Percentiles rank a stretch among this genome's conserved stretches.
phyloP scores from a whole-genome alignment of 306 rosid species.

The Rosa lucieae region DNA sequence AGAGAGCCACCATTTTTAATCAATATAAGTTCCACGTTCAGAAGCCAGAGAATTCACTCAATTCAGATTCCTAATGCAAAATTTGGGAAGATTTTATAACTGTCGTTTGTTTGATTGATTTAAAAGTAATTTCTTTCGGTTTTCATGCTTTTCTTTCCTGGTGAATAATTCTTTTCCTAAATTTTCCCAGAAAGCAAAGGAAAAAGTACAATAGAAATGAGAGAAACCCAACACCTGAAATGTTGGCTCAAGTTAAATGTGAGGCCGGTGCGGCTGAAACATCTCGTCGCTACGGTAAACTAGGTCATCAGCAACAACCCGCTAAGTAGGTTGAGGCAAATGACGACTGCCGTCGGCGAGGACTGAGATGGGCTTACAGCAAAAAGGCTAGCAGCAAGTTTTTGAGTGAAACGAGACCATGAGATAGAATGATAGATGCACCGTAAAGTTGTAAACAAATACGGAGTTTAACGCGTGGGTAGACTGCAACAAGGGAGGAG shows the following conservation, averaged over 20 bases:
- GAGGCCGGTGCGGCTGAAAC: constrained; percentile 42
- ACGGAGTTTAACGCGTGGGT: too few species aligned
- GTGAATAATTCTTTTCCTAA: neutral
- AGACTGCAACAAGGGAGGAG: too few species aligned
- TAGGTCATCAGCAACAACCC: constrained; percentile 47
- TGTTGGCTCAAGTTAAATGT: constrained; percentile 42
- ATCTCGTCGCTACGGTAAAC: constrained; percentile 18
- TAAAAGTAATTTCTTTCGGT: neutral
- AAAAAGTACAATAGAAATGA: neutral
- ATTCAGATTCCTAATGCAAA: neutral
- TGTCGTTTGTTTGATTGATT: neutral
- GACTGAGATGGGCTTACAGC: neutral
- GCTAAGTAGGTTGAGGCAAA: constrained; percentile 51
- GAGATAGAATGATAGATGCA: too few species aligned
- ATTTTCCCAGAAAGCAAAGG: constrained; percentile 8
- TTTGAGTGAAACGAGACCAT: too few species aligned
- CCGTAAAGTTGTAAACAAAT: too few species aligned
- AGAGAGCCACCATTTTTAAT: neutral
- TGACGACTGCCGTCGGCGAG: constrained; percentile 35
- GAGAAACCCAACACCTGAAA: constrained; percentile 48
- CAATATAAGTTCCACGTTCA: neutral
- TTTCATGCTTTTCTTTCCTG: neutral
- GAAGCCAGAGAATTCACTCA: neutral
- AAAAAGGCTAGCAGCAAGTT: too few species aligned
- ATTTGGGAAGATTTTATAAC: neutral